These are phyloP conservation scores for Meyerozyma elateridarum DNA, from an alignment of 1,139 yeast species.

Conservation along the genomic window DNA sequence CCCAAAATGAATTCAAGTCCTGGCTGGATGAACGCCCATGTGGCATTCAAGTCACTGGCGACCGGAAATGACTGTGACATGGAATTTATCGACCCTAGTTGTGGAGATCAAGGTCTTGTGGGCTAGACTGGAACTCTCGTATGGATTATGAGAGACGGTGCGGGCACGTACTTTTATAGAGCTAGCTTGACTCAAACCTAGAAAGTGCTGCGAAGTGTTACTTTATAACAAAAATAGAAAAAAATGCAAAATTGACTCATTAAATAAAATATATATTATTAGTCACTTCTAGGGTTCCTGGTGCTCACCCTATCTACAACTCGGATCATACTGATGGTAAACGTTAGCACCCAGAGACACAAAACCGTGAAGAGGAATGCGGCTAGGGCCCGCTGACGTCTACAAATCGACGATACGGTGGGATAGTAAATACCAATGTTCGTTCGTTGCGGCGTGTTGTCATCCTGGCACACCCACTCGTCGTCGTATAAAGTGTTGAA, in stretches of 20 bases:
- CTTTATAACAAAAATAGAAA: too few species aligned
- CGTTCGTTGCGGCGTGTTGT: constrained; percentile 18
- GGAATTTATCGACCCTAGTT: constrained; percentile 3
- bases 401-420: constrained; percentile 51
- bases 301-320: constrained; percentile 67
- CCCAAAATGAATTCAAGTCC: constrained; percentile 69
- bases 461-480: constrained; percentile 70
- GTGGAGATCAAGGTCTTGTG: too few species aligned
- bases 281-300: not conserved
- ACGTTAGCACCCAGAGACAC: constrained; percentile 80
- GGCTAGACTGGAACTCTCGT: too few species aligned
- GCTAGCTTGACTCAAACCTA: too few species aligned
- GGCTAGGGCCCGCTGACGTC: constrained; percentile 75
- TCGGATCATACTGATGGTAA: constrained; percentile 75
- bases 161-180: too few species aligned
- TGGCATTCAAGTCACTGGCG: constrained; percentile 56
- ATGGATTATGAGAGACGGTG: too few species aligned
- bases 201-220: too few species aligned
- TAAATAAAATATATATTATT: too few species aligned
- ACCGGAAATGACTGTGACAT: constrained; percentile 20
- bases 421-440: constrained; percentile 25
- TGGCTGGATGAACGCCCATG: constrained; percentile 76
- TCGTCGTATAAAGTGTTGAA: constrained; percentile 78
- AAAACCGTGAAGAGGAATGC: constrained; percentile 73
- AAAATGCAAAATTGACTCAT: too few species aligned